Base-by-base conservation (phyloP, 345 rosid species). In the Eutrema heterophyllum region DNA sequence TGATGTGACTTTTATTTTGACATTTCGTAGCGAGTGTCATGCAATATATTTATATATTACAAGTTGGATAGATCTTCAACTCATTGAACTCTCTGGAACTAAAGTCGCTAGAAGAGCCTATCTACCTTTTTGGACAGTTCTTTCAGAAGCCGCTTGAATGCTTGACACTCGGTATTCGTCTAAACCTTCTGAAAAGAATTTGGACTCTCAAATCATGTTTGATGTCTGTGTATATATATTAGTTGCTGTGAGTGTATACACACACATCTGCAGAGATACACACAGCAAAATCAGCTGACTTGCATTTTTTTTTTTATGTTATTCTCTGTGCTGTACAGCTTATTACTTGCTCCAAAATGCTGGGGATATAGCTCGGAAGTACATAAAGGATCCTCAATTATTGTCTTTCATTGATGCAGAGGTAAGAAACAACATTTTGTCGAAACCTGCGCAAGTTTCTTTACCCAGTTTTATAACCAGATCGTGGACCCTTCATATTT, bases 341-440 rank as follows among this genome's bases (percentile, higher is more conserved):
- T 94, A 85, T 77, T 87, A 89, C 81, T 79, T 95, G 18, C 97
- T 97, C 7, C 97, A 89, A 74, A 95, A 91, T 78, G 93, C 97
- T 67, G 97, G 97, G 74, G 93, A 73, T 80, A 85, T 91, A 67
- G 97, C 99, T 78, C 86, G 89, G 48, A 95, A 85, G 84, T 91
- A 83, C 82, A 80, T 91, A 67, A 89, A 87, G 83, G 99, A 95
- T 82, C 97, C 96, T 32, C 77, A 82, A 7, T 73, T 91, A 60
- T 68, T 95, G 77, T 95, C 96, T 64, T 95, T 95, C 84, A 87
- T 91, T 62, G 99, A 91, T 82, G 97, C 96, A 29, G 97, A 95
- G 93, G 99, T 91, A 76, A 45, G 75, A 68, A 38, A 44, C 27
- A 60, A 49, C 49, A 66, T 50, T 78, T 50, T 35, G 29, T 76